phyloP scores from a whole-genome alignment of 2,329 filamentous ascomycete species.

The Pseudogymnoascus pannorum region DNA sequence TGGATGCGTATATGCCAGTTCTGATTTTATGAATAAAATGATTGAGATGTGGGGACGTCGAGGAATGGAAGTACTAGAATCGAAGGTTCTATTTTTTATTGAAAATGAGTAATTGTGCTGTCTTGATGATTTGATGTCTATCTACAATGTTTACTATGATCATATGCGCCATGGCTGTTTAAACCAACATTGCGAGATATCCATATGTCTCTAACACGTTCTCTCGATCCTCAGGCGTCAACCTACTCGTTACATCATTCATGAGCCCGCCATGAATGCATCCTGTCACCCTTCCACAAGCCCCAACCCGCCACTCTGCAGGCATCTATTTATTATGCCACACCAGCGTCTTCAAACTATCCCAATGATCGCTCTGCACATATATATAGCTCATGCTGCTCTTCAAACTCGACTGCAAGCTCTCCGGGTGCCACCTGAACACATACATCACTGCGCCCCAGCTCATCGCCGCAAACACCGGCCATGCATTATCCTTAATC shows the following conservation, averaged over 20 bases:
- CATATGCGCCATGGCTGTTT: not conserved
- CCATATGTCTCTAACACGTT: not conserved
- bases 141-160: not conserved
- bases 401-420: constrained; percentile 81
- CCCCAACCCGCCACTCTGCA: not conserved
- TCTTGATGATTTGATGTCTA: not conserved
- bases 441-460: constrained; percentile 96
- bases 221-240: not conserved
- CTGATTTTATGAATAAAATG: constrained; percentile 8
- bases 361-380: constrained; percentile 81
- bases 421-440: constrained; percentile 86
- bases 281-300: not conserved
- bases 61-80: constrained; percentile 3
- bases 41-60: constrained; percentile 1
- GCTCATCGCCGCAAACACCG: constrained; percentile 79
- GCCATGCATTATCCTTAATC: constrained; percentile 74
- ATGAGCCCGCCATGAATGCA: constrained; percentile 1
- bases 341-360: constrained; percentile 73
- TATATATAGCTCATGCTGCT: constrained; percentile 99
- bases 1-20: not conserved
- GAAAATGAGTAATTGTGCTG: not conserved
- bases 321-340: constrained; percentile 67
- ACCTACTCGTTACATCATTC: constrained; percentile 6
- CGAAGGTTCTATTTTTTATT: not conserved
- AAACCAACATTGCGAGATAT: not conserved